A percentile compares a stretch with the other conserved stretches of the same genome.
These are phyloP conservation scores for Alternaria longipes DNA, from an alignment of 2,329 filamentous ascomycete species.

Conservation along the genomic window DNA sequence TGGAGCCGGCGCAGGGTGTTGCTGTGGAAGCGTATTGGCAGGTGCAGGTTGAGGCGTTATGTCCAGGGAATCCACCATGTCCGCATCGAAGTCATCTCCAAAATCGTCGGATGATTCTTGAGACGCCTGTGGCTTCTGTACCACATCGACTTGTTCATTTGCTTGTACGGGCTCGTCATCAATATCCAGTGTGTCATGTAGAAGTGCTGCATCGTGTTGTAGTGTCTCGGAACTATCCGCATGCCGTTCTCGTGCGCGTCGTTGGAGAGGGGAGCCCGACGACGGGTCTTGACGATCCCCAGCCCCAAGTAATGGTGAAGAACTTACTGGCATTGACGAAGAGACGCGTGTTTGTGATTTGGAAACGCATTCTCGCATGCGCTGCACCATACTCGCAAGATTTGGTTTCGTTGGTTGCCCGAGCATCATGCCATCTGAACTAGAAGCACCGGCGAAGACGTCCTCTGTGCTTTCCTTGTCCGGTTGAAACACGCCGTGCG, in stretches of 20 bases:
- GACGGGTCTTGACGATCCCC: conserved; percentile 28
- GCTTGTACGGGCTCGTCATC: conserved; percentile 14
- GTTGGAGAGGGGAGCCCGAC: conserved; percentile 44
- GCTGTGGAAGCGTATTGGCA: conserved; percentile 5
- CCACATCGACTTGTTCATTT: conserved; percentile 7
- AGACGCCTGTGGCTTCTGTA: conserved; percentile 11
- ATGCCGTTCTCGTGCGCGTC: conserved; percentile 31
- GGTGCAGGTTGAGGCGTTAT: conserved; percentile 21
- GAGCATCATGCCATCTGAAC: conserved; percentile 44
- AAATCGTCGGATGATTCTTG: conserved; percentile 48
- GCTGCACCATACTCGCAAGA: conserved; percentile 51
- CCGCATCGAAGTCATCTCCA: conserved; percentile 48
- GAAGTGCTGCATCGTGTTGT: conserved; percentile 11
- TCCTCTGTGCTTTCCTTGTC: conserved; percentile 39
- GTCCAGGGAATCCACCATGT: conserved; percentile 47
- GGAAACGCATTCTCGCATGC: conserved; percentile 57
- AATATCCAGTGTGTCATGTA: conserved; percentile 9
- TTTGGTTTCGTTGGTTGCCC: conserved; percentile 39
- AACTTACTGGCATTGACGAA: conserved; percentile 55
- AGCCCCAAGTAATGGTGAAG: conserved; percentile 56
- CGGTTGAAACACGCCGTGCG: conserved; percentile 44
- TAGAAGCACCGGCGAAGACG: conserved; percentile 40
- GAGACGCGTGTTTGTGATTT: conserved; percentile 30
- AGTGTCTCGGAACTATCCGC: conserved; percentile 18
- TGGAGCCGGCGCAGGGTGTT: neutral